These are phyloP conservation scores for Cucurbita pepo DNA, from an alignment of 306 rosid species.

Conservation along the genomic window DNA sequence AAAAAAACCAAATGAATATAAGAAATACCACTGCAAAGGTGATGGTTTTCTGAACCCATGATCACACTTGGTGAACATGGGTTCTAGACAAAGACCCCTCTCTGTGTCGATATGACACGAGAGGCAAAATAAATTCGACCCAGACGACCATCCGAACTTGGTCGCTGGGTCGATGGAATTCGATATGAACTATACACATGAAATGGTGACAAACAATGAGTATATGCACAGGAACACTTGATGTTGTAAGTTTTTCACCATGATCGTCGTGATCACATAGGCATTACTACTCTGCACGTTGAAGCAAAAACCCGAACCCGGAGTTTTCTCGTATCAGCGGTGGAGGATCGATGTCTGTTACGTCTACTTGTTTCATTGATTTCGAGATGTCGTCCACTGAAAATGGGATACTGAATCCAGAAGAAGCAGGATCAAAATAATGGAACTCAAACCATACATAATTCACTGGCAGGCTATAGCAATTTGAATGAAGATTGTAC, in stretches of 20 bases:
- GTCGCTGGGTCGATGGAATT: constrained; percentile 23
- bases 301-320: constrained; percentile 80
- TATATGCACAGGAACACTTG: constrained; percentile 50
- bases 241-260: constrained; percentile 14
- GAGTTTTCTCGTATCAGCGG: constrained; percentile 95
- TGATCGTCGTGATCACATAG: background rate
- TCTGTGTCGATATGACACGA: constrained; percentile 38
- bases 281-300: constrained; percentile 71
- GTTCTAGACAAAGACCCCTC: constrained; percentile 49
- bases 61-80: constrained; percentile 41
- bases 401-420: constrained; percentile 76
- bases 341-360: constrained; percentile 87
- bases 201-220: constrained; percentile 14
- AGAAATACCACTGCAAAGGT: constrained; percentile 22
- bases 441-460: background rate
- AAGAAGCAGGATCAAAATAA: background rate
- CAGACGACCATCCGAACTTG: constrained; percentile 48
- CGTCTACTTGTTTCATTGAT: constrained; percentile 85
- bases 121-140: constrained; percentile 48
- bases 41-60: constrained; percentile 27
- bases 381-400: constrained; percentile 95
- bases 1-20: constrained; percentile 23
- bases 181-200: constrained; percentile 46
- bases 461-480: background rate
- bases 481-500: constrained; percentile 17